phyloP scores from a whole-genome alignment of 768 basidiomycete genomes.

The Suillus americanus region DNA sequence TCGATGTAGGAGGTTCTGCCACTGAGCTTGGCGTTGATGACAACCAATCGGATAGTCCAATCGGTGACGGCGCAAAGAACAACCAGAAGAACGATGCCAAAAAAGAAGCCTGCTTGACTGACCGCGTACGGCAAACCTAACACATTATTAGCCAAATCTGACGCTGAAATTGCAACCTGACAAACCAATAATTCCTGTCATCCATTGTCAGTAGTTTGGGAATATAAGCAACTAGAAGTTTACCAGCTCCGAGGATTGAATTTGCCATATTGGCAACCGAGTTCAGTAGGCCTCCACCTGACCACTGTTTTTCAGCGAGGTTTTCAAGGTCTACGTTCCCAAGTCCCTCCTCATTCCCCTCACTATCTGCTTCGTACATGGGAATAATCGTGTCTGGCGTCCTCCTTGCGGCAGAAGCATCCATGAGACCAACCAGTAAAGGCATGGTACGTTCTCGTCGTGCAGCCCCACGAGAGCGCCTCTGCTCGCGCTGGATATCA shows the following conservation, averaged over 20 bases:
- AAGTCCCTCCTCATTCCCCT: slow-evolving; percentile 26
- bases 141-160: slow-evolving; percentile 10
- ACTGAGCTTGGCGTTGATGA: slow-evolving; percentile 93
- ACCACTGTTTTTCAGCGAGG: slow-evolving; percentile 60
- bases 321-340: slow-evolving; percentile 66
- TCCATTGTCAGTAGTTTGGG: slow-evolving; percentile 11
- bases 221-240: slow-evolving; percentile 21
- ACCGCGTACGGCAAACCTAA: slow-evolving; percentile 92
- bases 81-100: slow-evolving; percentile 80
- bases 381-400: slow-evolving; percentile 59
- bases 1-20: slow-evolving; percentile 91
- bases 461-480: slow-evolving; percentile 21
- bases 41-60: slow-evolving; percentile 97
- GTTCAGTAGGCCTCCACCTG: slow-evolving; percentile 75
- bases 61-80: slow-evolving; percentile 84
- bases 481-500: slow-evolving; percentile 30
- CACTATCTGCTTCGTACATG: slow-evolving; percentile 28
- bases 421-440: slow-evolving; percentile 76
- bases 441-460: slow-evolving; percentile 63
- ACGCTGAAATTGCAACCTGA: slow-evolving; percentile 3
- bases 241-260: slow-evolving; percentile 91
- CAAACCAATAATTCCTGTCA: slow-evolving; percentile 71
- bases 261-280: slow-evolving; percentile 95
- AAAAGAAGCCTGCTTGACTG: slow-evolving; percentile 91
- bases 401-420: slow-evolving; percentile 55